These are phyloP conservation scores for Ajuga chamaepitys DNA, from an alignment of 257 asterid genomes.

Conservation along the genomic window DNA sequence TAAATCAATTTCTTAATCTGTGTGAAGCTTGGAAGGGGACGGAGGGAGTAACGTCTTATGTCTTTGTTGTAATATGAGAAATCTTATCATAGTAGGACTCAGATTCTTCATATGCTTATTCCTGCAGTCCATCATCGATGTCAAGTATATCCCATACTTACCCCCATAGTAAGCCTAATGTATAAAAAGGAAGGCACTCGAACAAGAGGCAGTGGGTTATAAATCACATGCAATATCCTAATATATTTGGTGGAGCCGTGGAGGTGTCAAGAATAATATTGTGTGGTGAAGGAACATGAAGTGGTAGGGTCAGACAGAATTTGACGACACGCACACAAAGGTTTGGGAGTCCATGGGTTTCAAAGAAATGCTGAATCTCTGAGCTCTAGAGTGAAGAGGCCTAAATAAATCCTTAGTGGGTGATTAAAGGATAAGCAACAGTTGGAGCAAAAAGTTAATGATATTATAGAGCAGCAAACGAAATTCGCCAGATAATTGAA, in stretches of 20 bases:
- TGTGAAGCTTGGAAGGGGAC: too few relatives aligned
- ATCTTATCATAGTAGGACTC: neutral
- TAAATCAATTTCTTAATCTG: too few relatives aligned
- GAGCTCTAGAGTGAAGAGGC: neutral
- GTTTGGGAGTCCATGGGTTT: neutral
- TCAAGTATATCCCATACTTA: neutral
- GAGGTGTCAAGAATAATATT: neutral
- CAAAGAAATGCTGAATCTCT: neutral
- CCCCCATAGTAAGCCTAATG: too few relatives aligned
- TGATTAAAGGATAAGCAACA: neutral
- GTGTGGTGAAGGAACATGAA: neutral
- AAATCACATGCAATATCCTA: too few relatives aligned
- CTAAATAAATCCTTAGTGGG: neutral
- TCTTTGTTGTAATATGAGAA: neutral
- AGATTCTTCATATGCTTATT: constrained; percentile 2
- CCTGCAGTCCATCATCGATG: neutral
- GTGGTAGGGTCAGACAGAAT: neutral
- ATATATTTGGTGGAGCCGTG: neutral
- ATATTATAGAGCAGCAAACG: neutral
- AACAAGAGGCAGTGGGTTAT: neutral
- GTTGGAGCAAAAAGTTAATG: neutral
- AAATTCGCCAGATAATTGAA: neutral
- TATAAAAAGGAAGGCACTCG: neutral
- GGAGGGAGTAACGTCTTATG: neutral
- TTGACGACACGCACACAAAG: neutral